Percentiles rank a stretch among this genome's conserved stretches.
Evolutionary conservation across 2,329 filamentous ascomycete genomes (phyloP).

Genomic region (Phyllosticta paracitricarpa): DNA sequence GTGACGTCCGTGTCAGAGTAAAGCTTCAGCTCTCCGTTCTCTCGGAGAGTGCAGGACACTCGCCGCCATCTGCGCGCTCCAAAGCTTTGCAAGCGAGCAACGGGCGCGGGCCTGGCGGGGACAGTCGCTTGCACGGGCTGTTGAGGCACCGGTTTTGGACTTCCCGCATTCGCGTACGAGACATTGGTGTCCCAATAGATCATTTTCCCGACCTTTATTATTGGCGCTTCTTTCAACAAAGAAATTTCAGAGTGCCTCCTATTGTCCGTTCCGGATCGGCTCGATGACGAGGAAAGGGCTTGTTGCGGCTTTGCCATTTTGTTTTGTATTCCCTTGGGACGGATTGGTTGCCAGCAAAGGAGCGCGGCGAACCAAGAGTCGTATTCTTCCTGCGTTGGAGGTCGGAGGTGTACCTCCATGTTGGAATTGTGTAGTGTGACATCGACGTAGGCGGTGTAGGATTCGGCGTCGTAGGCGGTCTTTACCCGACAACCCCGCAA

Average conservation of each 20-base stretch:
- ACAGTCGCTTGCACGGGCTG: conserved; percentile 12
- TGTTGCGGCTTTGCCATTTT: conserved; percentile 43
- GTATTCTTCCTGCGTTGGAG: conserved; percentile 54
- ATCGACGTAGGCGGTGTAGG: conserved; percentile 40
- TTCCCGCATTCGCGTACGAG: conserved; percentile 37
- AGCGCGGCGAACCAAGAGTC: conserved; percentile 74
- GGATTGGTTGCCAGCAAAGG: conserved; percentile 70
- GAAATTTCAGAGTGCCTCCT: conserved; percentile 41
- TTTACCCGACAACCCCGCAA: conserved; percentile 64
- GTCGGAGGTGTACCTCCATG: conserved; percentile 55
- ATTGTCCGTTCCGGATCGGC: conserved; percentile 28
- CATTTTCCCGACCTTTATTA: conserved; percentile 74
- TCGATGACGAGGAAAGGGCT: conserved; percentile 21
- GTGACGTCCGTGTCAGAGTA: conserved; percentile 77
- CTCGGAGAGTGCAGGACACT: conserved; percentile 86
- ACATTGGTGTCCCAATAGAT: conserved; percentile 68
- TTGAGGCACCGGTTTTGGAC: neutral
- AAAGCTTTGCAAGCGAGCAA: conserved; percentile 45
- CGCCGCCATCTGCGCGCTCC: conserved; percentile 65
- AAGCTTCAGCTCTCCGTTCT: conserved; percentile 89
- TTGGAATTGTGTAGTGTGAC: conserved; percentile 45
- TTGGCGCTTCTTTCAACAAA: conserved; percentile 59
- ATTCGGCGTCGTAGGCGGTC: conserved; percentile 37
- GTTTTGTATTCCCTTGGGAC: conserved; percentile 45
- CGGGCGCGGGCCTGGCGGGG: conserved; percentile 17